A percentile compares a stretch with the other conserved stretches of the same genome.
These are phyloP conservation scores for Oryza longistaminata DNA, from an alignment of 176 grass and related monocot species.

Conservation along the genomic window DNA sequence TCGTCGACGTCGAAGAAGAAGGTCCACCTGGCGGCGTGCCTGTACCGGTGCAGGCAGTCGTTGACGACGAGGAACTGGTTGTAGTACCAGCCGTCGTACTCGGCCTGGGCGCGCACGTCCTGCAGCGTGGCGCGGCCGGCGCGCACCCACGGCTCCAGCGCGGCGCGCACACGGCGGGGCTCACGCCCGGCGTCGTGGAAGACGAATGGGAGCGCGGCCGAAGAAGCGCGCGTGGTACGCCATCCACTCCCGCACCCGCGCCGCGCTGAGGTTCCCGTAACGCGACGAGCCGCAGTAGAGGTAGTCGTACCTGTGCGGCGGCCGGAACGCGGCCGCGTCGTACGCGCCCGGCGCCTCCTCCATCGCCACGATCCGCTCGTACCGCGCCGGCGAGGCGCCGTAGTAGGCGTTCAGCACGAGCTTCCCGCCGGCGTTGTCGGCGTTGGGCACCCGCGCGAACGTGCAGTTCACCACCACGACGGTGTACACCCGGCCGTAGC, in stretches of 20 bases:
- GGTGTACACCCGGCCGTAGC: constrained; percentile 96
- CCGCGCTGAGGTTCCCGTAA: constrained; percentile 68
- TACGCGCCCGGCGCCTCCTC: constrained; percentile 65
- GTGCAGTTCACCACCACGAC: constrained; percentile 97
- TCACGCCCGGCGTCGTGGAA: constrained; percentile 87
- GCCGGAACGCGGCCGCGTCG: constrained; percentile 59
- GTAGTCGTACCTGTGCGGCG: constrained; percentile 74
- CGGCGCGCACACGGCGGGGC: constrained; percentile 67
- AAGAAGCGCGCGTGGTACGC: constrained; percentile 92
- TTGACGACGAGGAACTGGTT: constrained; percentile 96
- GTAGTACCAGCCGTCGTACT: constrained; percentile 83
- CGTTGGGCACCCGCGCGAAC: constrained; percentile 62
- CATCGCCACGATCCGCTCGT: constrained; percentile 71
- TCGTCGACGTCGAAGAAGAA: constrained; percentile 99
- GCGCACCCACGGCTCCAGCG: constrained; percentile 71
- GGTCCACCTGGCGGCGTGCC: constrained; percentile 78
- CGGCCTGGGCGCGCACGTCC: constrained; percentile 79
- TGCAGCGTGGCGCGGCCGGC: constrained; percentile 84
- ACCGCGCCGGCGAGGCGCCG: constrained; percentile 33
- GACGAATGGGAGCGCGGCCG: constrained; percentile 80
- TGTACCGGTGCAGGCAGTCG: constrained; percentile 81
- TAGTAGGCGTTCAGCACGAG: constrained; percentile 81
- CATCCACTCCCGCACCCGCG: constrained; percentile 87
- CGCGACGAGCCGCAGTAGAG: constrained; percentile 92
- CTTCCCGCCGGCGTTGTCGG: constrained; percentile 63